Conservation (phyloP, 306 rosid genomes). For the Astragalus glycyphyllos region DNA sequence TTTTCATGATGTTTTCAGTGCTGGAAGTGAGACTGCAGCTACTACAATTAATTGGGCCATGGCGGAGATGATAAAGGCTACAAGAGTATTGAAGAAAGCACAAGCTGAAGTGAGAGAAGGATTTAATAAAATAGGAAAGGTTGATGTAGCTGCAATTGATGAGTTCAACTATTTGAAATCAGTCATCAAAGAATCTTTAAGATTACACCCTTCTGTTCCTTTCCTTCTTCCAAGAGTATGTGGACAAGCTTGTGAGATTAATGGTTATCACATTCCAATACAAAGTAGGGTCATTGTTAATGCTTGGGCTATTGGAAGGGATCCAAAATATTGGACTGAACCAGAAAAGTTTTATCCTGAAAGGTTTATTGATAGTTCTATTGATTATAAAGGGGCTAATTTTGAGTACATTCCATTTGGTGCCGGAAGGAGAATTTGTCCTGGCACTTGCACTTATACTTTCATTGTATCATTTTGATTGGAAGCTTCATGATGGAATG, state of each 20-base stretch:
- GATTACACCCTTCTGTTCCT: constrained; percentile 46
- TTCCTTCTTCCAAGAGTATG: constrained; percentile 41
- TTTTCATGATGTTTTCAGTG: constrained; percentile 19
- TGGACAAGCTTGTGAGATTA: constrained; percentile 37
- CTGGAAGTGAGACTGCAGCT: constrained; percentile 34
- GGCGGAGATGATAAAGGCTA: constrained; percentile 36
- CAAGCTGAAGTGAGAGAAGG: constrained; percentile 36
- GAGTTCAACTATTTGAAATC: constrained; percentile 42
- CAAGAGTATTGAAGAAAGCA: constrained; percentile 45
- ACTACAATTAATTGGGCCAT: not conserved
- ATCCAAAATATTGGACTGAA: constrained; percentile 40
- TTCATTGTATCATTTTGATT: constrained; percentile 44
- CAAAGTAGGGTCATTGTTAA: constrained; percentile 36
- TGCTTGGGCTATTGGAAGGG: constrained; percentile 52
- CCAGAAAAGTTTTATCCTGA: constrained; percentile 38
- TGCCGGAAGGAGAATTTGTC: constrained; percentile 48
- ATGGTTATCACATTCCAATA: constrained; percentile 40
- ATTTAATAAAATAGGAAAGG: not conserved
- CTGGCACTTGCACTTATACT: constrained; percentile 40
- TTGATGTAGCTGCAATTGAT: constrained; percentile 10
- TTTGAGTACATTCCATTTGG: no score
- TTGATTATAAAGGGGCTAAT: constrained; percentile 32
- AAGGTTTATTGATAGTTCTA: constrained; percentile 27
- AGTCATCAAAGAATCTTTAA: constrained; percentile 46
- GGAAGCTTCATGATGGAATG: constrained; percentile 34